Base-by-base conservation (phyloP, 176 grass and related monocot genomes). In the Carex scoparia region DNA sequence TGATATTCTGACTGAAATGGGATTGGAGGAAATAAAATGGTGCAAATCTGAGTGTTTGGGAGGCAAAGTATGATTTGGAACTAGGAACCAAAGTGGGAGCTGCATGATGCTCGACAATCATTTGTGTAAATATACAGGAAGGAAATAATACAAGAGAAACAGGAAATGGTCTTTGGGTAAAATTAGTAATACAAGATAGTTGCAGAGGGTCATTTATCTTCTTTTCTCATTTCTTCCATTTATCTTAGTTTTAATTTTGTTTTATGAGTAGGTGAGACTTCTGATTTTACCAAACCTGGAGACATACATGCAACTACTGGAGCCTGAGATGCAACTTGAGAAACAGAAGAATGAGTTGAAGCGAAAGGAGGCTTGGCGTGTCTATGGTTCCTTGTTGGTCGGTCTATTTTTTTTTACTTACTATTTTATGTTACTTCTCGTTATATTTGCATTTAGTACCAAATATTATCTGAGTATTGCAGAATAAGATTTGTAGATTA, bases 321-420 rank as follows among this genome's bases (percentile, higher is more conserved):
- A 91, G 18, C 96, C 91, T 2, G 96, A 98, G 76, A 87, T 98
- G 81, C 93, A 95, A 83, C 93, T 91, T 51, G 90, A 98, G 66
- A 92, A 95, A 64, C 96, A 98, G 81, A 92, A 88, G 90, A 98
- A 98, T 85, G 96, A 95, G 81, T 86, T 91, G 88, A 98, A 95
- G 81, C 90, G 96, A 75, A 98, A 94, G 82, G 93, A 98, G 87
- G 96, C 93, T 85, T 98, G 96, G 89, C 96, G 85, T 89, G 96
- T 98, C 84, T 92, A 95, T 81, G 88, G 88, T 89, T 89, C 93
- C 69, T 79, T 98, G 65, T 58, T 93, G 92, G 95, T 98, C 61
- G 87, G 84, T 85, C 78, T 62, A 15, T 54, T 56, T 84, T 48
- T 27, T 38, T 46, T 78, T 15, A 42, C 35, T 44, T 74, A 10